phyloP scores from a whole-genome alignment of 2,329 filamentous ascomycete species.

The Botrytis cinerea region DNA sequence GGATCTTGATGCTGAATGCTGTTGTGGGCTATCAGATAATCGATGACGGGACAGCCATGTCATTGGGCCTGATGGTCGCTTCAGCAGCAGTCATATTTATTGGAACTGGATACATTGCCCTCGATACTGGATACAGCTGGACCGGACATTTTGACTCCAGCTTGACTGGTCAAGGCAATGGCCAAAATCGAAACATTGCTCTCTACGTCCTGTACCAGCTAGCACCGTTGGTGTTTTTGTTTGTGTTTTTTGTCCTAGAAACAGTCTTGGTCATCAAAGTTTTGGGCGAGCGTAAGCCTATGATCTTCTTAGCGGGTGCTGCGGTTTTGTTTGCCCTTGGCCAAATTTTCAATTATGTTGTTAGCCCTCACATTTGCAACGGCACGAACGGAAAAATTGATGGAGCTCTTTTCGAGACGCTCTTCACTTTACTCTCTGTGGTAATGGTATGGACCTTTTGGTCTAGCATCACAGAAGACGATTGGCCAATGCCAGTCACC shows the following conservation, averaged over 20 bases:
- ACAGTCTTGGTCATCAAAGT: constrained; percentile 79
- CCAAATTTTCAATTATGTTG: constrained; percentile 93
- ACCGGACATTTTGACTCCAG: constrained; percentile 74
- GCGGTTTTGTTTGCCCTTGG: constrained; percentile 84
- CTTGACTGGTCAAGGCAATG: constrained; percentile 45
- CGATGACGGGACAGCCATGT: constrained; percentile 88
- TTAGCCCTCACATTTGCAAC: constrained; percentile 87
- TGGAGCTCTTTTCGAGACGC: constrained; percentile 85
- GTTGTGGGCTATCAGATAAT: constrained; percentile 90
- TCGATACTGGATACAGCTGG: constrained; percentile 88
- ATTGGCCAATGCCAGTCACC: constrained; percentile 71
- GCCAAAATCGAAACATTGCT: constrained; percentile 68
- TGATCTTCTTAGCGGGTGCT: constrained; percentile 79
- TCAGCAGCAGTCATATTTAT: constrained; percentile 77
- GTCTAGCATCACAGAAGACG: constrained; percentile 98
- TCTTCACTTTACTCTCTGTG: constrained; percentile 87
- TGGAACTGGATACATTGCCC: constrained; percentile 91
- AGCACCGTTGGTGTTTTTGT: constrained; percentile 83
- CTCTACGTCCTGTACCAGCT: constrained; percentile 95
- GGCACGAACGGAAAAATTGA: constrained; percentile 85
- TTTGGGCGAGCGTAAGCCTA: constrained; percentile 85
- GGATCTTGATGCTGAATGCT: constrained; percentile 90
- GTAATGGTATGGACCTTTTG: constrained; percentile 90
- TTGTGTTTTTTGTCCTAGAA: constrained; percentile 83
- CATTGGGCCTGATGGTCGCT: constrained; percentile 69